Evolutionary conservation across 2,329 filamentous ascomycete species (phyloP), one percentile per base, ranked within the genome.

Genomic region (Macrophomina tecta): DNA sequence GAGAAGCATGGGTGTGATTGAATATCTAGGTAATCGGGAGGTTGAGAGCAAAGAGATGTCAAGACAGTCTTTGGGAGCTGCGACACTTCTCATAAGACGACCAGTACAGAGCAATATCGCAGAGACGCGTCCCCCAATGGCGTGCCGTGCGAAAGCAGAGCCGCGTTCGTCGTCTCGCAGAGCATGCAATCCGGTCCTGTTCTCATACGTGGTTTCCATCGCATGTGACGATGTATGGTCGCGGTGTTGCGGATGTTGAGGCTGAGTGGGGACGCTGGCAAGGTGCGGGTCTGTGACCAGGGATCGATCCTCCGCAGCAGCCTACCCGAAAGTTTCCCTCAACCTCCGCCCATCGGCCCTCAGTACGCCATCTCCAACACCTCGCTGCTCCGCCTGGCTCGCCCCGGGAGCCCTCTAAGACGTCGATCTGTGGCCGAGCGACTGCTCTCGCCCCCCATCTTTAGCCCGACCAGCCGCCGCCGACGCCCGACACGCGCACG

Each of bases 261-360:
- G 18, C 12, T 36, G 51, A 4, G 16, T 11, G 16, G 32, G 11
- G 51, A 11, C 30, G 34, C 8, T n/a, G 5, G 42, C 2, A 9
- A 5, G n/a, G n/a, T 28, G 16, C 30, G 42, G 58, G 45, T 34
- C 9, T 18, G 28, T n/a, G 23, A 28, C 32, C 58, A 60, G 56
- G 56, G 56, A 61, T 23, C 28, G 56, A 61, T 61, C 56, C 56
- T 62, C 45, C 64, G 53, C 64, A 62, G 45, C 40, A 61, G 53
- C 64, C 64, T 58, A 65, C 58, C 55, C 64, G 46, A 53, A 66
- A 66, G 64, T 66, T 66, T 66, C 64, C 61, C 52, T 53, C 64
- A 66, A 66, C 64, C 11, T 60, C 64, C 53, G 61, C 9, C 52
- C 63, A 48, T 32, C 12, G 12, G 9, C 28, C 30, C 11, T 12